Conservation (phyloP, 192 early-diverging fungal genomes). For the Coemansia sp. region DNA sequence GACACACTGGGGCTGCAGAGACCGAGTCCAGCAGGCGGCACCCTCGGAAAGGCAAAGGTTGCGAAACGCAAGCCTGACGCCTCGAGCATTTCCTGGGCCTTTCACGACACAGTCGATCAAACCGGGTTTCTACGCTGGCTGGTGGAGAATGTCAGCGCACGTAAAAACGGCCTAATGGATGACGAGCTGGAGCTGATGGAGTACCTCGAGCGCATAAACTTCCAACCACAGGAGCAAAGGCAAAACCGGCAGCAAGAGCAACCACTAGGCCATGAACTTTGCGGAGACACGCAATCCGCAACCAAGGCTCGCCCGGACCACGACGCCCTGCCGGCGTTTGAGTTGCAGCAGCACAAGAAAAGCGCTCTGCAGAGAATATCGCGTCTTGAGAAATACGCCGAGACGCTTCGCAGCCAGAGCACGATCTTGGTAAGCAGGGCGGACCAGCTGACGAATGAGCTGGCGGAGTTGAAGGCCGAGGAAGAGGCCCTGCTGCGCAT, state of each 20-base stretch:
- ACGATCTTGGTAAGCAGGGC: slow-evolving; percentile 12
- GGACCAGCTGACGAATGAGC: slow-evolving; percentile 24
- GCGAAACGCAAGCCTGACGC: slow-evolving; percentile 7
- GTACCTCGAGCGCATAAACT: slow-evolving; percentile 30
- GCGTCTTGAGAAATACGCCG: slow-evolving; percentile 9
- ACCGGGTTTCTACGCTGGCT: slow-evolving; percentile 37
- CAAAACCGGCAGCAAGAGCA: background rate
- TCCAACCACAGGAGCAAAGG: background rate
- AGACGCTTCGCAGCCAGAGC: slow-evolving; percentile 15
- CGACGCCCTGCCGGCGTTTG: slow-evolving; percentile 9
- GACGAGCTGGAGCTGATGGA: slow-evolving; percentile 30
- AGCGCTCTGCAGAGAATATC: slow-evolving; percentile 2
- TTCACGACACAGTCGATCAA: slow-evolving; percentile 37
- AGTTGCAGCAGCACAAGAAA: slow-evolving; percentile 8
- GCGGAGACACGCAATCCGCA: background rate
- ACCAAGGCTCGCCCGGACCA: background rate
- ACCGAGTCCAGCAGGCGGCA: background rate
- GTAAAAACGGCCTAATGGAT: slow-evolving; percentile 21
- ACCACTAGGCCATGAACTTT: background rate
- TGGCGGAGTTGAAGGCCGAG: slow-evolving; percentile 22
- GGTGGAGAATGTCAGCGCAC: slow-evolving; percentile 21
- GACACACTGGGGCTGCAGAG: slow-evolving; percentile 12
- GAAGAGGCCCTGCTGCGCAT: slow-evolving; percentile 19
- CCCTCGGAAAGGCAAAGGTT: background rate
- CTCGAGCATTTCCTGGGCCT: slow-evolving; percentile 46